Evolutionary conservation across 768 basidiomycete genomes (phyloP).

Genomic region (Cubamyces lactineus): DNA sequence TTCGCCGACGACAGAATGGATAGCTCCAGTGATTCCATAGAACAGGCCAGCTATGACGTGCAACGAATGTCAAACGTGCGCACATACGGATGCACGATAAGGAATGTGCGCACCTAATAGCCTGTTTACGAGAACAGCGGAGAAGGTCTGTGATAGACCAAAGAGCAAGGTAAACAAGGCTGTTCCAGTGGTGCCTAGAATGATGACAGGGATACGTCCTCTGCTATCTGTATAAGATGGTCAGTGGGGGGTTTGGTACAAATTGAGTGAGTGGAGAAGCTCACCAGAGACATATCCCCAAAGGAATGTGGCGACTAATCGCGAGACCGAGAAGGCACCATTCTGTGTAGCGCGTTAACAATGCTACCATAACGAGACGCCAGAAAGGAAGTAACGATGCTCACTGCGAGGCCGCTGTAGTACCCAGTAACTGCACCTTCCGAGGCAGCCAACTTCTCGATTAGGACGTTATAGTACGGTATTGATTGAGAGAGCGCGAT

Average conservation of each 20-base stretch:
- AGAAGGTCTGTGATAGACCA: slow-evolving; percentile 57
- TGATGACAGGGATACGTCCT: slow-evolving; percentile 66
- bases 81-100: neutral
- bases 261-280: neutral
- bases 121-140: slow-evolving; percentile 49
- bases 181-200: slow-evolving; percentile 52
- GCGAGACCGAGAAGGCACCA: slow-evolving; percentile 58
- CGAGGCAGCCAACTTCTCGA: slow-evolving; percentile 55
- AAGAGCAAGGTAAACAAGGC: slow-evolving; percentile 56
- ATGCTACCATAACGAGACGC: too few species aligned
- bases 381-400: slow-evolving; percentile 27
- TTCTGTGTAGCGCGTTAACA: slow-evolving; percentile 43
- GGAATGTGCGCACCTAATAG: slow-evolving; percentile 37
- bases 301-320: slow-evolving; percentile 59
- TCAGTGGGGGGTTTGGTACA: too few species aligned
- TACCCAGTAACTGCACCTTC: slow-evolving; percentile 63
- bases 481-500: slow-evolving; percentile 60
- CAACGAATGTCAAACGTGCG: neutral
- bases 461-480: slow-evolving; percentile 70
- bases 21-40: slow-evolving; percentile 42
- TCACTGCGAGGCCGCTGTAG: slow-evolving; percentile 67
- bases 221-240: slow-evolving; percentile 46
- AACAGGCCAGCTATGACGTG: slow-evolving; percentile 29
- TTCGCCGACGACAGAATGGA: slow-evolving; percentile 41
- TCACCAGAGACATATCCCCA: slow-evolving; percentile 60